These are phyloP conservation scores for Agarophyton chilense DNA, from an alignment of 23 red algal species.

Conservation along the genomic window DNA sequence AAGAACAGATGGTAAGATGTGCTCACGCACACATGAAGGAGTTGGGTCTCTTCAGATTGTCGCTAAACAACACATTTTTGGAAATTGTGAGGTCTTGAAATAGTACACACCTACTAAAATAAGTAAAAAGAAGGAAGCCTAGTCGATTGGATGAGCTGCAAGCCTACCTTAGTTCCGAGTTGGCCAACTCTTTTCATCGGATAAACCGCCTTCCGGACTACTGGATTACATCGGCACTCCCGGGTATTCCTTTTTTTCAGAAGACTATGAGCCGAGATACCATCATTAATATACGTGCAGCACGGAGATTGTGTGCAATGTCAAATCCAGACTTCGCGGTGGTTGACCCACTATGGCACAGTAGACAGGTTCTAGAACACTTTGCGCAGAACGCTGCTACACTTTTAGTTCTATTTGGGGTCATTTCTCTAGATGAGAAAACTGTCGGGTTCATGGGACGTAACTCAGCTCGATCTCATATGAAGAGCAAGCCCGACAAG, in stretches of 20 bases:
- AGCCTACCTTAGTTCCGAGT: not conserved
- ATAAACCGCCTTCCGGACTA: not conserved
- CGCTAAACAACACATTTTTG: not conserved
- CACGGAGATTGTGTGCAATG: not conserved
- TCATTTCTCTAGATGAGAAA: not conserved
- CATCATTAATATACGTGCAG: not conserved
- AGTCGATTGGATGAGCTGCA: conserved; percentile 1
- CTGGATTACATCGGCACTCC: not conserved
- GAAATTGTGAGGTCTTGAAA: not conserved
- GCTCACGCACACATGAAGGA: not conserved
- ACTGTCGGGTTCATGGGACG: conserved; percentile 2
- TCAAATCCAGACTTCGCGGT: not conserved
- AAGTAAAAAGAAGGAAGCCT: not conserved
- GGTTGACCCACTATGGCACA: conserved; percentile 1
- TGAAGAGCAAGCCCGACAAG: conserved; percentile 14
- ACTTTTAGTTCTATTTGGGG: not conserved
- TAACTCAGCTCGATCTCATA: not conserved
- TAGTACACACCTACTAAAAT: not conserved
- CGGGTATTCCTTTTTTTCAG: not conserved
- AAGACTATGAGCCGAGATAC: not conserved
- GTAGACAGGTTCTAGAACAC: not conserved
- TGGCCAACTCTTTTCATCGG: not conserved
- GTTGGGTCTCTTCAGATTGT: not conserved
- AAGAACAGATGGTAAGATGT: not conserved
- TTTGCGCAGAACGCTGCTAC: conserved; percentile 11